These are phyloP conservation scores for Venturiaceae sp. DNA, from an alignment of 2,329 filamentous ascomycete genomes.

Conservation along the genomic window DNA sequence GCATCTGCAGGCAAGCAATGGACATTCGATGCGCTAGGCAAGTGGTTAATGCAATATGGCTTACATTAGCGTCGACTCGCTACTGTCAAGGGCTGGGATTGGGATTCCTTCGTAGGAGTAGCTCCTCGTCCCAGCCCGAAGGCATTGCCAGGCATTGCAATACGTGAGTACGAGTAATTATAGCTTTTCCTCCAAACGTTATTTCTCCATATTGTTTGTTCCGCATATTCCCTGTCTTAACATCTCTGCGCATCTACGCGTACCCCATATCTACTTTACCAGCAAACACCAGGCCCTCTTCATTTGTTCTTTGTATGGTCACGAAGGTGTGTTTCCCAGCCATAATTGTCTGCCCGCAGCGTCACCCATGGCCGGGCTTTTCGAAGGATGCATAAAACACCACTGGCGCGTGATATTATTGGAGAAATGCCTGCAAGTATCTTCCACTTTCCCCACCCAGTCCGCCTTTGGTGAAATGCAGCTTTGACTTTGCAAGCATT, in stretches of 20 bases:
- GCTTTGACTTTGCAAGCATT: slow-evolving; percentile 2
- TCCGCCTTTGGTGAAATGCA: slow-evolving; percentile 6
- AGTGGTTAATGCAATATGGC: neutral
- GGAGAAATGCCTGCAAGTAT: neutral
- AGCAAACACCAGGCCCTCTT: neutral
- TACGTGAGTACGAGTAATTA: neutral
- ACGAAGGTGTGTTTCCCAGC: slow-evolving; percentile 1
- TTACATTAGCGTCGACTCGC: neutral
- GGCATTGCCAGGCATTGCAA: neutral
- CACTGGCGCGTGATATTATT: slow-evolving; percentile 4
- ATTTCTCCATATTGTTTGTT: neutral
- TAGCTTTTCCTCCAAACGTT: neutral
- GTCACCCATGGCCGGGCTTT: neutral
- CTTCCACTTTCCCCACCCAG: neutral
- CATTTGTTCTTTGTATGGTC: neutral
- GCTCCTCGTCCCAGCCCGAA: neutral
- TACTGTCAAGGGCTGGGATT: neutral
- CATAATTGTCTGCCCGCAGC: neutral
- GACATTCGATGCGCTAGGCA: neutral
- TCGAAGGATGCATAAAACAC: neutral
- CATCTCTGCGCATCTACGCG: neutral
- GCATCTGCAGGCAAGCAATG: neutral
- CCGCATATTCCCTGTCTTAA: neutral
- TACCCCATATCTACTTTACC: neutral
- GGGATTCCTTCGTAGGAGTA: neutral